A percentile compares a stretch with the other conserved stretches of the same genome.
Evolutionary conservation across 73 alveolate species (phyloP).

Genomic region (Symbiodinium natans): DNA sequence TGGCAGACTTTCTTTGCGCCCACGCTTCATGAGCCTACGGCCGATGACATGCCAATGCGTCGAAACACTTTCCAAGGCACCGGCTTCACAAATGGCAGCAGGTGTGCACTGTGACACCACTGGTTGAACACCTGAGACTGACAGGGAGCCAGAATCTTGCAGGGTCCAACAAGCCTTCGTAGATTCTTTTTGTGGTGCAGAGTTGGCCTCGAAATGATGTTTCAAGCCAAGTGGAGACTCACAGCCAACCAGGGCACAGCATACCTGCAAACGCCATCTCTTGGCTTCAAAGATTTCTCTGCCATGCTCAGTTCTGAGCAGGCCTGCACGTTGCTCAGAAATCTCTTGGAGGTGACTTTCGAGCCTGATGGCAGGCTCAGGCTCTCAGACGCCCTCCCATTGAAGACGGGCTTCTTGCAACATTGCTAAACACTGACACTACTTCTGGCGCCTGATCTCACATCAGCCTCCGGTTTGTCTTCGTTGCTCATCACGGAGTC

Average conservation of each 20-base stretch:
- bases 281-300: neutral
- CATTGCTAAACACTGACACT: too few species aligned
- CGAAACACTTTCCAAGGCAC: neutral
- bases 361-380: neutral
- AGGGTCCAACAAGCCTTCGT: neutral
- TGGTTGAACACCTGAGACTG: slow-evolving; percentile 40
- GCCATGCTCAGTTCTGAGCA: neutral
- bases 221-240: slow-evolving; percentile 73
- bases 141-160: neutral
- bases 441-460: neutral
- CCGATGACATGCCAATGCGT: too few species aligned
- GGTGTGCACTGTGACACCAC: slow-evolving; percentile 93
- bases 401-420: too few species aligned
- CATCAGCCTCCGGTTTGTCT: neutral
- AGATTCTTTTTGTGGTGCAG: neutral
- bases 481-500: slow-evolving; percentile 15
- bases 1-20: neutral
- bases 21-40: neutral
- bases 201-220: slow-evolving; percentile 31
- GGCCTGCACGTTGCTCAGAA: slow-evolving; percentile 34
- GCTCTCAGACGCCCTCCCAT: too few species aligned
- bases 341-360: slow-evolving; percentile 19
- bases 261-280: slow-evolving; percentile 15
- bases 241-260: slow-evolving; percentile 63
- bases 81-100: slow-evolving; percentile 42